Base-by-base conservation (phyloP, 2,329 filamentous ascomycete species). In the Gaeumannomyces tritici region DNA sequence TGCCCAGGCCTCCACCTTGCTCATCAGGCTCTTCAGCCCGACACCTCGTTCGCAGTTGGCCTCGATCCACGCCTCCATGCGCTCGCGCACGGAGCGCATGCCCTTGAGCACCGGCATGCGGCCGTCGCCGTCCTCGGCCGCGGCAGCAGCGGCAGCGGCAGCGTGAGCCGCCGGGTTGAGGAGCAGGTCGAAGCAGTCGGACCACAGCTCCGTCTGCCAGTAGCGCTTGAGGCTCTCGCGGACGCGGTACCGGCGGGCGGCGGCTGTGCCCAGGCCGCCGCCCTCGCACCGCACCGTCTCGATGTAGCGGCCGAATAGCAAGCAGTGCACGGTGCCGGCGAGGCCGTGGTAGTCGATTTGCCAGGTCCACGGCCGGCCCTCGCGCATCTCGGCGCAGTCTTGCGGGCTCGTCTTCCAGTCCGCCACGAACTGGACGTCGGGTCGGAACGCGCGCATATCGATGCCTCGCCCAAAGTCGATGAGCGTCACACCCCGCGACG, bases 391-490 rank as follows among this genome's bases (percentile, higher is more conserved):
- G 24, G 90, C 89, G 74, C 95, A 99, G 75, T 99, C 95, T 61
- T 91, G 88, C 28, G 89, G 83, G 21, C 84, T 85, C 0, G 91
- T 92, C 74, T 95, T 90, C 95, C 95, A 99, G 76, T 99, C 95
- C 0, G 93, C 95, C 64, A 98, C 86, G 79, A 99, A 99, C 67
- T 88, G 87, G 13, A 93, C 91, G 55, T 88, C 83, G 0, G 87
- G 81, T 3, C 77, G 75, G 77, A 98, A 99, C 3, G 85, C 87
- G 63, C 85, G 87, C 90, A 97, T 96, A 76, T 99, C 95, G 73
- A 99, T 96, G 60, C 86, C 91, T 1, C 95, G 87, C 0, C 95
- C 95, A 71, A 99, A 97, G 75, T 99, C 95, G 69, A 99, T 98
- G 26, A 99, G 83, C 0, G 86, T 84, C 27, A 99, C 74, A 15